These are phyloP conservation scores for Coleophoma eucalyptorum DNA, from an alignment of 2,329 filamentous ascomycete genomes.

Conservation along the genomic window DNA sequence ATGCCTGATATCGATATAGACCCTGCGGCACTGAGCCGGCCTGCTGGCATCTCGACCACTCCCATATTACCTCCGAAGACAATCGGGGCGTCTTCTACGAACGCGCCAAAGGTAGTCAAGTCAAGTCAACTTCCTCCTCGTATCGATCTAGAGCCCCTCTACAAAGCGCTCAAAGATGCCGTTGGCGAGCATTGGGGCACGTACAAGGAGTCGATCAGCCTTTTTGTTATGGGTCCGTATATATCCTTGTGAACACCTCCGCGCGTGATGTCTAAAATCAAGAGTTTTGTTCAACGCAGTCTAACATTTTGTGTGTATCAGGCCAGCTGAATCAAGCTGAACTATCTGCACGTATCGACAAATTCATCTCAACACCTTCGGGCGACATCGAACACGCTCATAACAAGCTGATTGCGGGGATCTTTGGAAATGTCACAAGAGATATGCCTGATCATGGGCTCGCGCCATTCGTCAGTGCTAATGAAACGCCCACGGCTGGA, in stretches of 20 bases:
- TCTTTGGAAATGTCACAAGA: conserved; percentile 66
- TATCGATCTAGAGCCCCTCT: conserved; percentile 64
- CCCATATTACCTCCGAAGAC: conserved; percentile 55
- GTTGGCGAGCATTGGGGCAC: conserved; percentile 61
- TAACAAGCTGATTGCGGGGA: conserved; percentile 63
- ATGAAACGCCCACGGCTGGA: conserved; percentile 59
- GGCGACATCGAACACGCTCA: conserved; percentile 60
- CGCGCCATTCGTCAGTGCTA: conserved; percentile 68
- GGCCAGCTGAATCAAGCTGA: conserved; percentile 62
- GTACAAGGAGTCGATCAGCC: conserved; percentile 60
- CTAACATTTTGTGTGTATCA: conserved; percentile 22
- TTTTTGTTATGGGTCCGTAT: conserved; percentile 58
- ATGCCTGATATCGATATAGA: conserved; percentile 72
- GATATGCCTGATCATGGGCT: conserved; percentile 66
- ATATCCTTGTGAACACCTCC: conserved; percentile 3
- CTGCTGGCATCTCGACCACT: conserved; percentile 52
- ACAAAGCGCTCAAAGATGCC: conserved; percentile 55
- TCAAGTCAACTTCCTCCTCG: conserved; percentile 60
- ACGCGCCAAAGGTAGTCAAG: conserved; percentile 44
- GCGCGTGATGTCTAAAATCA: not conserved
- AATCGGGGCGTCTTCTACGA: conserved; percentile 47
- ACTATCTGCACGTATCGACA: conserved; percentile 54
- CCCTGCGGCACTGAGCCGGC: conserved; percentile 64
- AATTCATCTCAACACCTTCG: conserved; percentile 48
- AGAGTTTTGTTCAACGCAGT: too few species aligned